These are phyloP conservation scores for Chalciporus sphaerocephalus DNA, from an alignment of 768 basidiomycete species.

Conservation along the genomic window DNA sequence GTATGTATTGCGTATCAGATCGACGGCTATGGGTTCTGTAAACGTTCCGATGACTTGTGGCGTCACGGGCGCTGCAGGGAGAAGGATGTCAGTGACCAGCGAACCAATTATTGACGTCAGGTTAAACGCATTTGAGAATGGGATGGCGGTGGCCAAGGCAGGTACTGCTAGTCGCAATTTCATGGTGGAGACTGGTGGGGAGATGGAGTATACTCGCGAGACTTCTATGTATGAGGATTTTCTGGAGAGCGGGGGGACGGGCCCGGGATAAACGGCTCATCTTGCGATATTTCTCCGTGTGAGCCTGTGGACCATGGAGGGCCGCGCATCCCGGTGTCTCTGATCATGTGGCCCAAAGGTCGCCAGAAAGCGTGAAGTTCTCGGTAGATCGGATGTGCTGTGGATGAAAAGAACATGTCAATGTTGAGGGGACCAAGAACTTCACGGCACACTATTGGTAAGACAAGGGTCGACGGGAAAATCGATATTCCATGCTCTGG, in stretches of 20 bases:
- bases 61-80: background rate
- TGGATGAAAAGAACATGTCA: too few relatives aligned
- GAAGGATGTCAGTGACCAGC: background rate
- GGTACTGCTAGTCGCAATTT: background rate
- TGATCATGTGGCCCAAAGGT: background rate
- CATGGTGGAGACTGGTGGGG: background rate
- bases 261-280: background rate
- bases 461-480: too few relatives aligned
- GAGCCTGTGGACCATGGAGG: background rate
- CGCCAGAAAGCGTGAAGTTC: too few relatives aligned
- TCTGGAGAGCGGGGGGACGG: background rate
- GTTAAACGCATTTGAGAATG: background rate
- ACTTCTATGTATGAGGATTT: background rate
- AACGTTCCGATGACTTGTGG: slow-evolving; percentile 1
- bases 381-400: background rate
- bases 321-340: background rate
- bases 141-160: background rate
- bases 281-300: background rate
- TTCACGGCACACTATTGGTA: too few relatives aligned
- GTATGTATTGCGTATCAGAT: background rate
- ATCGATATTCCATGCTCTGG: too few relatives aligned
- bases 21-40: background rate
- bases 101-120: background rate
- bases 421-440: too few relatives aligned
- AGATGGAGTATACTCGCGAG: background rate